phyloP scores from a whole-genome alignment of 768 basidiomycete genomes.

The Kwoniella bestiolae region DNA sequence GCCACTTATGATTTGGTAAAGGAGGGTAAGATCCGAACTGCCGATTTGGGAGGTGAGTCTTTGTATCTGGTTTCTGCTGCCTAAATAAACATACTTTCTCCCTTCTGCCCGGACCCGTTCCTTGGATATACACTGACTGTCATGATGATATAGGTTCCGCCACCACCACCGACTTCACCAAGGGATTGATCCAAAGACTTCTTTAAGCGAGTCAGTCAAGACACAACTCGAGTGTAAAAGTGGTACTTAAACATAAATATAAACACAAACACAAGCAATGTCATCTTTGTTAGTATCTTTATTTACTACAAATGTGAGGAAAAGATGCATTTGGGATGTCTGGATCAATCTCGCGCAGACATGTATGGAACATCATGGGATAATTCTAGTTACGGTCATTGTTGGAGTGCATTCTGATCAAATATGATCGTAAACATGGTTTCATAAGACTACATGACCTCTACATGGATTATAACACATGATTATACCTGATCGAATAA shows the following conservation, averaged over 20 bases:
- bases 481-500: no score
- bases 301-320: no score
- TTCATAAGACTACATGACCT: no score
- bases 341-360: slow-evolving; percentile 7
- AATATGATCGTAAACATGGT: no score
- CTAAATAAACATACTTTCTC: no score
- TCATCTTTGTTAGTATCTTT: not conserved
- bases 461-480: no score
- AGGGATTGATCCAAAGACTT: slow-evolving; percentile 83
- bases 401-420: no score
- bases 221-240: not conserved
- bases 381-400: no score
- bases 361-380: no score
- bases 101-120: no score
- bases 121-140: no score
- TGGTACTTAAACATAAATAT: not conserved
- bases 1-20: slow-evolving; percentile 93
- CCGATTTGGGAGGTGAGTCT: slow-evolving; percentile 88
- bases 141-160: slow-evolving; percentile 67
- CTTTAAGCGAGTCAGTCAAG: slow-evolving; percentile 7
- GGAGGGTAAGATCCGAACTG: slow-evolving; percentile 82
- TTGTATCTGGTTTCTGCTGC: not conserved
- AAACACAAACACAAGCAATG: not conserved
- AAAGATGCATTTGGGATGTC: slow-evolving; percentile 4
- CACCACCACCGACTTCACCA: slow-evolving; percentile 92